Percentiles rank a stretch among this genome's conserved stretches.
Conservation (phyloP, 2,329 filamentous ascomycete species). For the Sporothrix brunneoviolacea region DNA sequence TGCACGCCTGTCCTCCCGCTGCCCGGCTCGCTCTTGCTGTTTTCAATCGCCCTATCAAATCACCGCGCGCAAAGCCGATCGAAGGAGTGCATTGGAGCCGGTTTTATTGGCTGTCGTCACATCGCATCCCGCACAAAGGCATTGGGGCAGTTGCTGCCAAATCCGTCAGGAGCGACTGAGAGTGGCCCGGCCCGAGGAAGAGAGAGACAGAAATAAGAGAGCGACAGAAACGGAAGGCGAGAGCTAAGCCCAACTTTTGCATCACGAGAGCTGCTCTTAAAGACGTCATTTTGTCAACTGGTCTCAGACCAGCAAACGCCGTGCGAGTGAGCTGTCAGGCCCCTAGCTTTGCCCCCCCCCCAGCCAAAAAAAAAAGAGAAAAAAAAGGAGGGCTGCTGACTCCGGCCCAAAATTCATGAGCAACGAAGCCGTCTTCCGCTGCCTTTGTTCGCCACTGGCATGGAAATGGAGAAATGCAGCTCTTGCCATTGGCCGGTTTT, state of each 20-base stretch:
- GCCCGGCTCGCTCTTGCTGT: too few relatives aligned
- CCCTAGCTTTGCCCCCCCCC: neutral
- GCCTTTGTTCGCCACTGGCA: conserved; percentile 12
- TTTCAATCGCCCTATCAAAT: conserved; percentile 18
- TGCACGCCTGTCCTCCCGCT: too few relatives aligned
- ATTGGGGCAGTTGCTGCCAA: neutral
- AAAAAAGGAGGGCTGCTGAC: conserved; percentile 9
- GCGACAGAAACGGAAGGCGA: too few relatives aligned
- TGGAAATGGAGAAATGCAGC: neutral
- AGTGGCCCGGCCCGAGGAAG: too few relatives aligned
- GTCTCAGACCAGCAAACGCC: neutral
- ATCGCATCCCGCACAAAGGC: conserved; percentile 21
- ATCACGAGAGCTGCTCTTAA: too few relatives aligned
- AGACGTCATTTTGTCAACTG: too few relatives aligned
- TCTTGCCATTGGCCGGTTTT: conserved; percentile 4
- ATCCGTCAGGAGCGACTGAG: neutral
- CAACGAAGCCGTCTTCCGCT: neutral
- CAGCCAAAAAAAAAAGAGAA: neutral
- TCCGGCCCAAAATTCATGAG: conserved; percentile 2
- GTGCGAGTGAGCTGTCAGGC: conserved; percentile 1
- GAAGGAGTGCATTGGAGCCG: conserved; percentile 19
- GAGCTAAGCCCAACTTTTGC: too few relatives aligned
- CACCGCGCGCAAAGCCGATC: conserved; percentile 13
- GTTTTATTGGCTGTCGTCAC: conserved; percentile 23
- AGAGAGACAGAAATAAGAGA: too few relatives aligned